Percentiles rank a stretch among this genome's conserved stretches.
These are phyloP conservation scores for Aureobasidium namibiae DNA, from an alignment of 2,329 filamentous ascomycete species.

Conservation along the genomic window DNA sequence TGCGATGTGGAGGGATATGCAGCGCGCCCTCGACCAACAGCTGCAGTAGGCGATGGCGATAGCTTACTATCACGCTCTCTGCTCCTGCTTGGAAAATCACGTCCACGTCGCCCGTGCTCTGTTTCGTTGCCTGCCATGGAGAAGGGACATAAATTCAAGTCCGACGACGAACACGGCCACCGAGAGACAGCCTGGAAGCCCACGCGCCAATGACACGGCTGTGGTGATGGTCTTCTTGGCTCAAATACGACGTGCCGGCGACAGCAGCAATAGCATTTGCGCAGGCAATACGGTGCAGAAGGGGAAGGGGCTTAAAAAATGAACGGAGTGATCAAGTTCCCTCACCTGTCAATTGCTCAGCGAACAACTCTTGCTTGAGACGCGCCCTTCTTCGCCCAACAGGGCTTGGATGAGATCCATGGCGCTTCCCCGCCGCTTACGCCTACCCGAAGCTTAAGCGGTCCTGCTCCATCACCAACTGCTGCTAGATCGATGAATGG, in stretches of 20 bases:
- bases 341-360: slow-evolving; percentile 10
- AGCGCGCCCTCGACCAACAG: slow-evolving; percentile 1
- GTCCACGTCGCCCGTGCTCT: slow-evolving; percentile 11
- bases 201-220: slow-evolving; percentile 9
- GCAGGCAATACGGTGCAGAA: neutral
- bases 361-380: slow-evolving; percentile 4
- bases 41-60: slow-evolving; percentile 8
- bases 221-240: neutral
- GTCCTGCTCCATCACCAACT: neutral
- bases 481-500: neutral
- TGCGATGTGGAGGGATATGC: slow-evolving; percentile 6
- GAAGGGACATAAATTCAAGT: slow-evolving; percentile 10
- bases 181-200: slow-evolving; percentile 11
- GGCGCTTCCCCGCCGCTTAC: slow-evolving; percentile 10
- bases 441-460: slow-evolving; percentile 9
- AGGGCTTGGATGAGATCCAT: neutral
- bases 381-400: slow-evolving; percentile 6
- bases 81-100: slow-evolving; percentile 12
- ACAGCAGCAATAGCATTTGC: slow-evolving; percentile 3
- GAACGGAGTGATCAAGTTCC: slow-evolving; percentile 5
- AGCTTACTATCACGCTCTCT: slow-evolving; percentile 8
- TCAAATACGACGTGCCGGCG: slow-evolving; percentile 7
- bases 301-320: neutral
- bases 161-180: slow-evolving; percentile 6
- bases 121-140: slow-evolving; percentile 13